Percentiles rank a stretch among this genome's conserved stretches.
Conservation (phyloP, 2,329 filamentous ascomycete species). For the Trichophyton simii region DNA sequence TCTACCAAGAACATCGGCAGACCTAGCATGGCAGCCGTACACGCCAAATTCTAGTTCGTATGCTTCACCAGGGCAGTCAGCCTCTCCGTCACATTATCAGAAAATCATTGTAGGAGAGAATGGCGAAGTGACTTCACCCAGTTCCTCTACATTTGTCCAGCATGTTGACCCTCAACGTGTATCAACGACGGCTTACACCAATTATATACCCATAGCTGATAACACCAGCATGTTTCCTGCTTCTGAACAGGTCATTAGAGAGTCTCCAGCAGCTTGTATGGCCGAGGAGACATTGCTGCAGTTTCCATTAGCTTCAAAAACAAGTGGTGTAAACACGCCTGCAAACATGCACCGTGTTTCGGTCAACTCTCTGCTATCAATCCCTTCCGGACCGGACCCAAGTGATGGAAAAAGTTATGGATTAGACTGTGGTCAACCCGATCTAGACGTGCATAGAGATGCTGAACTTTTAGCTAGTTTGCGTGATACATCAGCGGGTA, state of each 20-base stretch:
- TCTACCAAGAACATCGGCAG: neutral
- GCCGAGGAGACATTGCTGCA: constrained; percentile 4
- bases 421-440: constrained; percentile 56
- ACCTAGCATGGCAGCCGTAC: neutral
- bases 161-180: neutral
- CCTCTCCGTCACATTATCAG: neutral
- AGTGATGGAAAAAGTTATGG: constrained; percentile 44
- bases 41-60: neutral
- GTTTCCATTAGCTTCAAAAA: neutral
- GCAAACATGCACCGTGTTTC: constrained; percentile 45
- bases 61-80: neutral
- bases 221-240: neutral
- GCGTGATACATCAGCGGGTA: neutral
- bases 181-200: neutral
- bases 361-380: constrained; percentile 52
- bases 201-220: neutral
- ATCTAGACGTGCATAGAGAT: constrained; percentile 57
- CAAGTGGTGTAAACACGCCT: constrained; percentile 11
- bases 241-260: neutral
- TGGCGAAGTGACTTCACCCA: neutral
- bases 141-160: neutral
- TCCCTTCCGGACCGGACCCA: neutral
- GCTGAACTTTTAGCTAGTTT: constrained; percentile 55
- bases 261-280: neutral
- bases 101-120: neutral